phyloP scores from a whole-genome alignment of 2,329 filamentous ascomycete genomes.

The Rhynchosporium agropyri region DNA sequence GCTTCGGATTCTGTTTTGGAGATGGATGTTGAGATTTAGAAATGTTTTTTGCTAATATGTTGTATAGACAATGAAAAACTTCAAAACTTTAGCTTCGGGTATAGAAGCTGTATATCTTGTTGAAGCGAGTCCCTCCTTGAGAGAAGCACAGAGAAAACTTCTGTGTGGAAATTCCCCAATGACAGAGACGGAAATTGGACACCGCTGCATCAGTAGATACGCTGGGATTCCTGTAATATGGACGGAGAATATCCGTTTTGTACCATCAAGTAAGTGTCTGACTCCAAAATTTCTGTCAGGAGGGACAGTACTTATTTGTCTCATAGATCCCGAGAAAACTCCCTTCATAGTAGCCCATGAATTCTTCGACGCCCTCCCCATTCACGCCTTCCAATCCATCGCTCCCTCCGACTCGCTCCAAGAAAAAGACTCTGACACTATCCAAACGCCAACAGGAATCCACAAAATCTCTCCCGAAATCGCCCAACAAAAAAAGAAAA shows the following conservation, averaged over 20 bases:
- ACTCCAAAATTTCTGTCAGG: neutral
- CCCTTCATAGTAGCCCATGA: conserved; percentile 97
- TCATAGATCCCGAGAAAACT: conserved; percentile 65
- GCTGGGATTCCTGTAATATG: conserved; percentile 76
- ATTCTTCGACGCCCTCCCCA: conserved; percentile 97
- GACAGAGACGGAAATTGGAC: conserved; percentile 72
- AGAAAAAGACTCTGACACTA: conserved; percentile 33
- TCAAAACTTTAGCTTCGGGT: conserved; percentile 73
- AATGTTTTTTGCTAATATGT: conserved; percentile 21
- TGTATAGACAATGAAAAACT: conserved; percentile 76
- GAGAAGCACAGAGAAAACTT: conserved; percentile 75
- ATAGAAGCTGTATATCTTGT: conserved; percentile 92
- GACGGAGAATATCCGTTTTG: conserved; percentile 65
- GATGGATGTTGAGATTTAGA: neutral
- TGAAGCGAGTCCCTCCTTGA: conserved; percentile 83
- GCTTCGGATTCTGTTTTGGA: too few relatives aligned
- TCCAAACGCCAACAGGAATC: conserved; percentile 47
- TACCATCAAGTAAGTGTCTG: conserved; percentile 28
- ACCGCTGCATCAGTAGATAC: conserved; percentile 76
- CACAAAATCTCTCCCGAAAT: conserved; percentile 44
- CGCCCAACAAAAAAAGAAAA: conserved; percentile 35
- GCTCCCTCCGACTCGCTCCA: conserved; percentile 46
- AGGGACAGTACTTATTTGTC: conserved; percentile 9
- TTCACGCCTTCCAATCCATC: conserved; percentile 89
- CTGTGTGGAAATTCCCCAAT: conserved; percentile 76